Base-by-base conservation (phyloP, 306 rosid species). In the Ochetophila trinervis region DNA sequence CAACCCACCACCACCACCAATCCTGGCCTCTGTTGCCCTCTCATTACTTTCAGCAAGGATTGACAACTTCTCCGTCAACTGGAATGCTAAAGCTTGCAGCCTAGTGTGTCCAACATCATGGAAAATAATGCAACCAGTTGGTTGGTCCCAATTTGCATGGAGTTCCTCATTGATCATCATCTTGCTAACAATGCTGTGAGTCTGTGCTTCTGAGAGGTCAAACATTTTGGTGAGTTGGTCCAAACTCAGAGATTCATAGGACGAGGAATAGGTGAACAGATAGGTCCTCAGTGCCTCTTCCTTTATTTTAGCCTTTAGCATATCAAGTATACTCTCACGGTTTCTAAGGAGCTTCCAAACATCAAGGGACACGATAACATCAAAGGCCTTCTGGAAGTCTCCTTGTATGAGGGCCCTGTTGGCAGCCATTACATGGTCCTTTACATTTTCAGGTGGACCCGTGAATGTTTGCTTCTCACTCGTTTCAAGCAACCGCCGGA, bases 121-220 rank as follows among this genome's bases (percentile, higher is more conserved):
- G 82, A 85, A 85, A 65, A 85, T 4, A 61, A 44, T 61, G 52
- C 34, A 61, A 6, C 20, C 21, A 22, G 40, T 57, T 5, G 88
- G 82, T 71, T 80, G 76, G 65, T 84, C 85, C 82, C 78, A 66
- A 22, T 76, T 72, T 11, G 83, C 99, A 71, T 83, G 86, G 57
- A 94, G 95, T 84, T 94, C 99, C 79, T 88, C 99, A 1, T 84
- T 85, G 77, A 94, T 77, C 88, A 94, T 94, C 99, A 94, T 90
- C 84, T 84, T 86, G 75, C 96, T 90, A 40, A 90, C 87, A 54
- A 86, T 75, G 72, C 97, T 80, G 37, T 86, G 97, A 15, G 67
- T 78, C 18, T 63, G 88, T 23, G 86, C 69, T 66, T 80, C 76
- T 40, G 90, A 66, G 37, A 94, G 90, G 67, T 90, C 89, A 63